Conservation (phyloP, 2,329 filamentous ascomycete genomes). For the Colletotrichum nymphaeae region DNA sequence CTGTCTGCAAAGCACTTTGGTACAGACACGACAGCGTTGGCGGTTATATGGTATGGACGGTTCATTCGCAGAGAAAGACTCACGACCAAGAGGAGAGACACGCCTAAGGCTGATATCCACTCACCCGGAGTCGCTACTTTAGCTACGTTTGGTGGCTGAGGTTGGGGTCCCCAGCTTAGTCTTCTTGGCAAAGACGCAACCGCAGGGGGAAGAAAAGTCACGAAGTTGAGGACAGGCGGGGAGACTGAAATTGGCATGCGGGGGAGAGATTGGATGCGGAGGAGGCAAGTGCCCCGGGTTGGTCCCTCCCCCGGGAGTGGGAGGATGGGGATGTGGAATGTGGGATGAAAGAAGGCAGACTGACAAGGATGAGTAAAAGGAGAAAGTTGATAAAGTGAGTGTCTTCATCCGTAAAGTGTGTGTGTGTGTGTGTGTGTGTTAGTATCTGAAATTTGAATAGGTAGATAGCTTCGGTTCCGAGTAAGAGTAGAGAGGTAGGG, state of each 20-base stretch:
- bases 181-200: conserved; percentile 20
- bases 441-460: background rate
- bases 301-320: background rate
- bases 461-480: background rate
- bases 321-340: background rate
- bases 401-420: too few species aligned
- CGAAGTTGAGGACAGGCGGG: conserved; percentile 1
- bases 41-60: background rate
- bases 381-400: background rate
- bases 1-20: background rate
- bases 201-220: background rate
- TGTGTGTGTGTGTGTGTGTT: background rate
- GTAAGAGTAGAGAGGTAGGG: background rate
- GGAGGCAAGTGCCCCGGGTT: background rate
- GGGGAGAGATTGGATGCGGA: conserved; percentile 27
- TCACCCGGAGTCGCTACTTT: background rate
- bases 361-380: background rate
- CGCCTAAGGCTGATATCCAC: conserved; percentile 5
- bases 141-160: conserved; percentile 1
- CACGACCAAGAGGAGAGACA: background rate
- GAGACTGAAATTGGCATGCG: conserved; percentile 24
- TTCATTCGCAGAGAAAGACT: background rate
- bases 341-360: background rate
- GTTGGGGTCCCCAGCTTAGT: conserved; percentile 14
- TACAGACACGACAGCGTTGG: background rate